Conservation (phyloP, 495 filamentous ascomycete genomes). For the Podospora tetraspora region DNA sequence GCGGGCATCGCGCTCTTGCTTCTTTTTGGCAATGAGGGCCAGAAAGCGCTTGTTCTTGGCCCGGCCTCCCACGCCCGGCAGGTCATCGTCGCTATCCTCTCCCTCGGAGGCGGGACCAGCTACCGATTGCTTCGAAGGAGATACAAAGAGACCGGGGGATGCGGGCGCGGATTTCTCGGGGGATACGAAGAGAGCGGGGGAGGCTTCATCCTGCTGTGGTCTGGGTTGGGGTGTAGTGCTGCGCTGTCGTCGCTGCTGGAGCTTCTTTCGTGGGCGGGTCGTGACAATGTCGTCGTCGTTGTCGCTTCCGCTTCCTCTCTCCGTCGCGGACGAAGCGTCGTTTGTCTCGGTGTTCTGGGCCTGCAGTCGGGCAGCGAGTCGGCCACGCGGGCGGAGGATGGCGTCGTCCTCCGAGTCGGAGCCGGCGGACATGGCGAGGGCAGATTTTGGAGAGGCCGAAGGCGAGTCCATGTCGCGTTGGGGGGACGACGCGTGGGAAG, state of each 20-base stretch:
- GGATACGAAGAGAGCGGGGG: conserved; percentile 39
- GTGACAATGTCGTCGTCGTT: conserved; percentile 20
- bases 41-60: conserved; percentile 54
- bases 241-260: conserved; percentile 30
- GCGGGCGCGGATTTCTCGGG: conserved; percentile 21
- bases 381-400: conserved; percentile 59
- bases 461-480: conserved; percentile 7
- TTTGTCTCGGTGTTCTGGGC: conserved; percentile 21
- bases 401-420: conserved; percentile 31
- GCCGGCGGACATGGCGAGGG: conserved; percentile 5
- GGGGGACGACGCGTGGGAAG: conserved; percentile 29
- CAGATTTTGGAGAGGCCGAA: conserved; percentile 10
- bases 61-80: conserved; percentile 39
- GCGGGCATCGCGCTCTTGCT: conserved; percentile 60
- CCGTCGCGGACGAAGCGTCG: conserved; percentile 21
- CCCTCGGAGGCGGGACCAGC: conserved; percentile 14
- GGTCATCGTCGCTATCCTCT: conserved; percentile 43
- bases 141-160: conserved; percentile 39
- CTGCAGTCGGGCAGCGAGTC: conserved; percentile 66
- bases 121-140: conserved; percentile 27
- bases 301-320: conserved; percentile 4
- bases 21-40: conserved; percentile 66
- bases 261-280: conserved; percentile 28
- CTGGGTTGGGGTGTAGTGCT: conserved; percentile 30
- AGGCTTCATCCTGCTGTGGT: conserved; percentile 17